phyloP scores from a whole-genome alignment of 257 asterid species.

The Rubia yunnanensis region DNA sequence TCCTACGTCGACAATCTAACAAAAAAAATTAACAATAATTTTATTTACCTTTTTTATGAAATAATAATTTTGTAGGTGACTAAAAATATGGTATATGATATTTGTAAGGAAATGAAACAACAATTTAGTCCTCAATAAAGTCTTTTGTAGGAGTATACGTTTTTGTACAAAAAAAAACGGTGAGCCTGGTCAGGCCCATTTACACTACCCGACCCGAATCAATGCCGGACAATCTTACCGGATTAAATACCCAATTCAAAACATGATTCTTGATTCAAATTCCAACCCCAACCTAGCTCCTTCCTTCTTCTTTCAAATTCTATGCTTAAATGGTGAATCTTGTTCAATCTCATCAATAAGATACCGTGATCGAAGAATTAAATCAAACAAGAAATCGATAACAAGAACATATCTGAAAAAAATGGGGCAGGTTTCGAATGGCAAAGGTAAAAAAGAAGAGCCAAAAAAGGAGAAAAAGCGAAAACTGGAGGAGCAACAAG shows the following conservation, averaged over 20 bases:
- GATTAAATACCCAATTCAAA: conserved; percentile 6
- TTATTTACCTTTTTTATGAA: no score
- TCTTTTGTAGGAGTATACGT: no score
- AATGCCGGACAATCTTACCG: neutral
- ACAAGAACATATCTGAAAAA: neutral
- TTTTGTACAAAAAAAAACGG: no score
- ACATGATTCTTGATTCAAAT: neutral
- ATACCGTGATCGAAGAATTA: neutral
- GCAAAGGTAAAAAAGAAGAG: conserved; percentile 24
- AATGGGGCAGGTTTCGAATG: conserved; percentile 18
- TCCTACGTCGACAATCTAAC: no score
- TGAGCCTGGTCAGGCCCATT: neutral
- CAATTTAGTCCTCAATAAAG: no score
- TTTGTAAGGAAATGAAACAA: no score
- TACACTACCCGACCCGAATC: neutral
- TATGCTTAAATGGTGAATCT: neutral
- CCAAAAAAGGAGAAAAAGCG: conserved; percentile 7
- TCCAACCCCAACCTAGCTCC: neutral
- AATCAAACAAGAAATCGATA: neutral
- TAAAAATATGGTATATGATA: no score
- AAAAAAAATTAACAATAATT: no score
- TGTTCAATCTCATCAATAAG: neutral
- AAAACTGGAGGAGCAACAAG: conserved; percentile 5
- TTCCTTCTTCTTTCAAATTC: neutral
- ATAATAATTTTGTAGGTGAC: no score